Conservation (phyloP, 352 stramenopile genomes). For the Elongisporangium undulatum region DNA sequence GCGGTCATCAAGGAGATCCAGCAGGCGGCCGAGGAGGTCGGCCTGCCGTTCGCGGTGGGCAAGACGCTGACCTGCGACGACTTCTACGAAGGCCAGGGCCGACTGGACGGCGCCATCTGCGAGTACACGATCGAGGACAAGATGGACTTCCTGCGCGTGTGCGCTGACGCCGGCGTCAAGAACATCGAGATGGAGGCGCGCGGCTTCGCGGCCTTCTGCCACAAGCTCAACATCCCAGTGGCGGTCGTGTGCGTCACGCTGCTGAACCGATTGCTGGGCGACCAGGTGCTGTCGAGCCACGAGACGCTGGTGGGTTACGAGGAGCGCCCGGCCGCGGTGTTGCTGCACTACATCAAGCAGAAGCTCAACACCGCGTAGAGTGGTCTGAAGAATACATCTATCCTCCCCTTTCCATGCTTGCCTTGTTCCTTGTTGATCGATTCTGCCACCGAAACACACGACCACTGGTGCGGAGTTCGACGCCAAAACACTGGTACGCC, state of each 20-base stretch:
- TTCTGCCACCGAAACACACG: too few species aligned
- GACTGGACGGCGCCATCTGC: slow-evolving; percentile 75
- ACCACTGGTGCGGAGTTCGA: too few species aligned
- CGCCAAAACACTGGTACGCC: too few species aligned
- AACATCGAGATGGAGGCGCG: slow-evolving; percentile 88
- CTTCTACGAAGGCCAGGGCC: slow-evolving; percentile 83
- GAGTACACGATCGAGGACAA: slow-evolving; percentile 80
- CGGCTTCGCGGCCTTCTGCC: slow-evolving; percentile 67
- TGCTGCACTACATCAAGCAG: slow-evolving; percentile 81
- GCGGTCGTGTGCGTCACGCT: slow-evolving; percentile 71
- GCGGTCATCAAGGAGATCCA: slow-evolving; percentile 43
- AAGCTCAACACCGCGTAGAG: too few species aligned
- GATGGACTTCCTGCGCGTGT: slow-evolving; percentile 57
- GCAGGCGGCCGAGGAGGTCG: slow-evolving; percentile 44
- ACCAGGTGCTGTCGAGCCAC: slow-evolving; percentile 60
- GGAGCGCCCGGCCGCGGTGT: slow-evolving; percentile 41
- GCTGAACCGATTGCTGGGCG: slow-evolving; percentile 72
- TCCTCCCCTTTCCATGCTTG: too few species aligned
- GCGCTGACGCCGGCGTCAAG: slow-evolving; percentile 49
- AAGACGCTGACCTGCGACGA: slow-evolving; percentile 85
- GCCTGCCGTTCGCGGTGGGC: slow-evolving; percentile 50
- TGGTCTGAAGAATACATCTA: too few species aligned
- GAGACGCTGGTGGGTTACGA: slow-evolving; percentile 64
- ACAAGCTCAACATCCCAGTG: slow-evolving; percentile 72
- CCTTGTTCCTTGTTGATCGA: too few species aligned